phyloP scores from a whole-genome alignment of 192 early-diverging fungal species.

The Rhizoclosmatium globosum region DNA sequence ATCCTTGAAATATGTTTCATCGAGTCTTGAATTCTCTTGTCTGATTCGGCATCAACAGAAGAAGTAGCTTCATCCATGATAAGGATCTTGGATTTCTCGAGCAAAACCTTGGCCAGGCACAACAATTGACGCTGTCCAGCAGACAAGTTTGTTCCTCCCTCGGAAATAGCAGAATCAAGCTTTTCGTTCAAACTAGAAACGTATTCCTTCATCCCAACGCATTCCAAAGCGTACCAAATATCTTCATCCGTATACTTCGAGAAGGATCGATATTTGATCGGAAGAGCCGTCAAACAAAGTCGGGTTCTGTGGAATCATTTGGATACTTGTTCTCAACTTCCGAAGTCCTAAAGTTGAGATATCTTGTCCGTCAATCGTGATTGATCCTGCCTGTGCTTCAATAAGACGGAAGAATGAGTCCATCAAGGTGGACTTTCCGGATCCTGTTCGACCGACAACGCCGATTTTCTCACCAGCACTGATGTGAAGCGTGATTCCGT shows the following conservation, averaged over 20 bases:
- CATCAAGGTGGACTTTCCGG: slow-evolving; percentile 76
- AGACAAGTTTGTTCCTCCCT: slow-evolving; percentile 72
- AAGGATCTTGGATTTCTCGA: slow-evolving; percentile 41
- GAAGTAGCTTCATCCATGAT: slow-evolving; percentile 56
- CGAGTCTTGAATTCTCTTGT: slow-evolving; percentile 40
- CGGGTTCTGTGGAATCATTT: slow-evolving; percentile 69
- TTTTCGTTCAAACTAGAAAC: slow-evolving; percentile 41
- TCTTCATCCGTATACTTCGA: slow-evolving; percentile 66
- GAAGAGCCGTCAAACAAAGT: slow-evolving; percentile 64
- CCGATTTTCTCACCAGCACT: slow-evolving; percentile 80
- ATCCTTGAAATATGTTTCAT: slow-evolving; percentile 39
- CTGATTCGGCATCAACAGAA: slow-evolving; percentile 41
- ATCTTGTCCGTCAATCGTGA: slow-evolving; percentile 71
- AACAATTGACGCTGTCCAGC: slow-evolving; percentile 81
- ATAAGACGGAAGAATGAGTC: slow-evolving; percentile 71
- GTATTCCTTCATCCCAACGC: slow-evolving; percentile 51
- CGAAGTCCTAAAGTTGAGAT: slow-evolving; percentile 65
- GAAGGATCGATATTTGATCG: slow-evolving; percentile 78
- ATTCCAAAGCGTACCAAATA: slow-evolving; percentile 66
- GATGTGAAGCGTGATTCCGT: slow-evolving; percentile 73
- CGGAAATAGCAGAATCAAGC: slow-evolving; percentile 69
- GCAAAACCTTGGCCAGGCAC: slow-evolving; percentile 45
- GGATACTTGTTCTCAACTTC: slow-evolving; percentile 58
- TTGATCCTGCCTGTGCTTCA: slow-evolving; percentile 60
- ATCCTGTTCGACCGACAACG: slow-evolving; percentile 84